phyloP scores from a whole-genome alignment of 2,329 filamentous ascomycete genomes.

The Malbranchea cinnamomea region DNA sequence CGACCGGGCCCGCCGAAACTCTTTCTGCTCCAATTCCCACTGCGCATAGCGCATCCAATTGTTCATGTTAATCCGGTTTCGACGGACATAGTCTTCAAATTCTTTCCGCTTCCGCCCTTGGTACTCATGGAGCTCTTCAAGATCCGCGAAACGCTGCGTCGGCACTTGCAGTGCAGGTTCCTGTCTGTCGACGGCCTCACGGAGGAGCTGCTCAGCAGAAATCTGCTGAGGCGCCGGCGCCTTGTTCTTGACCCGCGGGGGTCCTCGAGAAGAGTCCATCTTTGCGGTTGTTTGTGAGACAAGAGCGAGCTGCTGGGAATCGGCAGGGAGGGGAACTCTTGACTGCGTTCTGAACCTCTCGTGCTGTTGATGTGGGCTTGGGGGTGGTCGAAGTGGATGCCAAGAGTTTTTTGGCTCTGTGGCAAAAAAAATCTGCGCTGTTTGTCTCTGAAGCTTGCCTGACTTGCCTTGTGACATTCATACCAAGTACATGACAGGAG shows the following conservation, averaged over 20 bases:
- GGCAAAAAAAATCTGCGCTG: no score
- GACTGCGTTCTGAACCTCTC: no score
- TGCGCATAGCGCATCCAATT: conserved; percentile 98
- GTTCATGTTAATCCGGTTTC: conserved; percentile 90
- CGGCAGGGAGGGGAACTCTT: no score
- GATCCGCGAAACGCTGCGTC: conserved; percentile 85
- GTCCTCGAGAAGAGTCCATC: conserved; percentile 85
- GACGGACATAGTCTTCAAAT: conserved; percentile 93
- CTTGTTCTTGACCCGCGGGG: conserved; percentile 98
- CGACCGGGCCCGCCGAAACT: conserved; percentile 78
- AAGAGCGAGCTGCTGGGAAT: no score
- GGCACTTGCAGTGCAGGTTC: conserved; percentile 77
- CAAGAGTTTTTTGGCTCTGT: no score
- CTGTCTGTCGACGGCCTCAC: conserved; percentile 93
- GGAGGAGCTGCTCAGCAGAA: conserved; percentile 89
- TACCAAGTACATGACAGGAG: no score
- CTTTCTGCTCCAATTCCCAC: conserved; percentile 97
- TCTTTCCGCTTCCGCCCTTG: conserved; percentile 92
- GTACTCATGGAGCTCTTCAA: conserved; percentile 95
- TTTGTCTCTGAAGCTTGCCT: no score
- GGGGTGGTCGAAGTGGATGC: no score
- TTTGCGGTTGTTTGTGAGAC: conserved; percentile 21
- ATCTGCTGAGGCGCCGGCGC: conserved; percentile 81
- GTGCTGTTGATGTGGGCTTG: no score
- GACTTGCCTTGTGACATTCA: no score